Evolutionary conservation across 441 rosid genomes (phyloP), one percentile per base, ranked within the genome.

Genomic region (Populus hybrid): DNA sequence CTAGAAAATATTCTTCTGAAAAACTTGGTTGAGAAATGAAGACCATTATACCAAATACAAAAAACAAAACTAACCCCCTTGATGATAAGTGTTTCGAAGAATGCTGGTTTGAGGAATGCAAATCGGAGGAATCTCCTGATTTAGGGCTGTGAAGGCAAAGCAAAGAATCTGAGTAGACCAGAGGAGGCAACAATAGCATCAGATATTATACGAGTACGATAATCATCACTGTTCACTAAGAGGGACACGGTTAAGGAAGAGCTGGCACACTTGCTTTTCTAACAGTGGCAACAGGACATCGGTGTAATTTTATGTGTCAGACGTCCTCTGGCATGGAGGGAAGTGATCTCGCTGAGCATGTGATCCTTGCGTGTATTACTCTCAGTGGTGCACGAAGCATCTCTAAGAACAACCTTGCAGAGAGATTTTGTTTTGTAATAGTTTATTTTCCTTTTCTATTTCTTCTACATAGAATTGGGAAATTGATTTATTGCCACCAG

Each of bases 221-320:
- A 38, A 8, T 38, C 42, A 38, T 38, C 9, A 38, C 42, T 38
- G 42, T 38, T 38, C 42, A 34, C 7, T 1, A 34, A 34, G 35
- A 34, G 35, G 34, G 72, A 75, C 78, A n/a, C 23, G n/a, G 71
- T 50, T 46, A 30, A 66, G 71, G 19, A 75, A 28, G 26, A 1
- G 0, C 28, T 2, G 18, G 2, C 6, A 12, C 57, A 46, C 57
- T 46, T 14, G 57, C 57, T 46, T 46, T 14, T 46, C 57, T 46
- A 3, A 4, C 18, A 14, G 19, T 0, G 1, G 57, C 57, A 46
- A 46, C 57, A 46, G 0, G 18, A 46, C 57, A 46, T 40, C 14
- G 14, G 0, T 3, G 46, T 10, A 40, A 40, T 10, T 40, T 40
- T 3, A 10, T 40, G 46, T 10, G 46, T 10, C 14, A 40, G 5